phyloP scores from a whole-genome alignment of 306 rosid species.

The Acacia confusa region DNA sequence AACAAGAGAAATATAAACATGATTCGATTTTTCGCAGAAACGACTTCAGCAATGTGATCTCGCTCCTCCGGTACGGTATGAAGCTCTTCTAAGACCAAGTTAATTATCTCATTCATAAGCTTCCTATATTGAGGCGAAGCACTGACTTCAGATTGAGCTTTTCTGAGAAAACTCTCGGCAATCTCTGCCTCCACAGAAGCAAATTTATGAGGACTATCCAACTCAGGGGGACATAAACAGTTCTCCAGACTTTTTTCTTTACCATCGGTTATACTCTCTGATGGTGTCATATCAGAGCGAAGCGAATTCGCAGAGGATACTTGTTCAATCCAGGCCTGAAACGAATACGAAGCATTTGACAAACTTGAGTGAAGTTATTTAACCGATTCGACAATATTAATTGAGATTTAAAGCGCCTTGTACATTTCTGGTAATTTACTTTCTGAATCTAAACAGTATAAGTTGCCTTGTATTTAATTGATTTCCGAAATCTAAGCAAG shows the following conservation, averaged over 20 bases:
- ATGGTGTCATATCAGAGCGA: conserved; percentile 19
- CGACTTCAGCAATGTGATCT: conserved; percentile 30
- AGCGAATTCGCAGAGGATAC: conserved; percentile 19
- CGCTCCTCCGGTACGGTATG: conserved; percentile 36
- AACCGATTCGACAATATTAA: not conserved
- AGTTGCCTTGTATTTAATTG: conserved; percentile 1
- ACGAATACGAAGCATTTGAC: conserved; percentile 19
- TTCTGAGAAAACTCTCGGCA: conserved; percentile 31
- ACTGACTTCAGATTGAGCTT: conserved; percentile 38
- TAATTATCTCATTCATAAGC: conserved; percentile 52
- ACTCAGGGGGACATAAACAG: conserved; percentile 17
- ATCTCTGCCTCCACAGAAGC: conserved; percentile 39
- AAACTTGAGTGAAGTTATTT: too few species aligned
- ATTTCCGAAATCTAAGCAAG: not conserved
- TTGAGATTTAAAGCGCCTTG: not conserved
- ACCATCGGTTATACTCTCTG: not conserved
- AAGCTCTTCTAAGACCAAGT: conserved; percentile 42
- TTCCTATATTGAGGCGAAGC: conserved; percentile 49
- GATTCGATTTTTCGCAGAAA: conserved; percentile 38
- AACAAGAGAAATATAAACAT: conserved; percentile 38
- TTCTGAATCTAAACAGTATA: conserved; percentile 12
- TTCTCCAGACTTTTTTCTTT: not conserved
- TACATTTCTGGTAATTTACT: not conserved
- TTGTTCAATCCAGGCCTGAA: conserved; percentile 36
- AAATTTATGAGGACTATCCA: not conserved